Evolutionary conservation across 768 basidiomycete species (phyloP).

Genomic region (Phanerodontia chrysosporium): DNA sequence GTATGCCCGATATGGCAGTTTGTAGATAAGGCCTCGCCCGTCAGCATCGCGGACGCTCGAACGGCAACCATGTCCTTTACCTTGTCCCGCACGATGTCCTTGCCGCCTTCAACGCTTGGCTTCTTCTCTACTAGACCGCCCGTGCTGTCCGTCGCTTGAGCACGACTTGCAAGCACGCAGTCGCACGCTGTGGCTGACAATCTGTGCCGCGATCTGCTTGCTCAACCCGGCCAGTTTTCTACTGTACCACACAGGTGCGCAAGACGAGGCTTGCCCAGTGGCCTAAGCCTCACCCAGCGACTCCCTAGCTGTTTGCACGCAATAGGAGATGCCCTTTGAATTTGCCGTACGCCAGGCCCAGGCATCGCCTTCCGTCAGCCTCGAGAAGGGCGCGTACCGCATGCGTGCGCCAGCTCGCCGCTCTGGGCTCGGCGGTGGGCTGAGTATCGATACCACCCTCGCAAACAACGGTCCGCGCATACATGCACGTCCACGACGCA

Average conservation of each 20-base stretch:
- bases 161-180: neutral
- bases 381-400: constrained; percentile 65
- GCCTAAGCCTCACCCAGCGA: neutral
- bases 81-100: neutral
- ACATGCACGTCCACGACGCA: neutral
- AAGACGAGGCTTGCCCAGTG: neutral
- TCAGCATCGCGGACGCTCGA: neutral
- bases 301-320: neutral
- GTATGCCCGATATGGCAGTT: neutral
- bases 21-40: neutral
- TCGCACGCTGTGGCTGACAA: too few relatives aligned
- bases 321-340: constrained; percentile 16
- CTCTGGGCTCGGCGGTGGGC: neutral
- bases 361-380: constrained; percentile 57
- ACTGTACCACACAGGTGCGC: too few relatives aligned
- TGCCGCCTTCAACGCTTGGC: neutral
- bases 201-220: too few relatives aligned
- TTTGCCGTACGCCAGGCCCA: constrained; percentile 20
- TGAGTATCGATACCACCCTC: neutral
- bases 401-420: constrained; percentile 42
- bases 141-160: neutral
- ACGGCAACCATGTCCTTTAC: neutral
- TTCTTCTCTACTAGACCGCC: neutral
- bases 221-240: too few relatives aligned
- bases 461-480: neutral